Base-by-base conservation (phyloP, 1,139 yeast species). In the Suhomyces choctaworum region DNA sequence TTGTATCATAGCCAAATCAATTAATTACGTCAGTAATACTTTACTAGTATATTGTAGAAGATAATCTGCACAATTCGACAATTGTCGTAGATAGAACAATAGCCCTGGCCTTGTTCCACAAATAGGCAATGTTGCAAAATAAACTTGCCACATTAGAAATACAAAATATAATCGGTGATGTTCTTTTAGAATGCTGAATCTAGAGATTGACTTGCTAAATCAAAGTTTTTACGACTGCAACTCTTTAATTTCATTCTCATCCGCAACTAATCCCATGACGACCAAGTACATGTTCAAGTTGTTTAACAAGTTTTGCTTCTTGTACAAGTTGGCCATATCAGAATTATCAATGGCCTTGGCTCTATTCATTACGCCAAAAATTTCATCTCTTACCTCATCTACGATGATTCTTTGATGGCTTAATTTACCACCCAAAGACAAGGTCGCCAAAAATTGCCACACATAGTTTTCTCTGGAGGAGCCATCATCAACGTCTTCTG, bases 391-490 rank as follows among this genome's bases (percentile, higher is more conserved):
- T 15, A 89, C 92, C 58, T 90, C 97, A 60, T 89, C 97, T 33
- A 92, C 96, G 51, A 92, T 84, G 44, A 88, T 80, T 65, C 97
- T 80, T 71, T 92, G 97, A 61, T 90, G 97, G 51, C 84, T 88
- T 51, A 90, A 73, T 58, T 86, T 84, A 48, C 97, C 97, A 44
- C 96, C 94, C 45, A 92, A 71, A 0, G 97, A 94, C 42, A 92
- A 73, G 10, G 96, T 85, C 23, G 98, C 98, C 62, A 92, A 75
- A 56, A 92, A 90, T 66, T 92, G 97, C 98, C 98, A 92, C 31
- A 89, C 90, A 53, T 90, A 89, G 49, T 70, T 70, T 45, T 67
- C 73, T 38, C 64, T 60, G 2, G 64, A 54, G 0, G 95, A 78
- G 46, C 83, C 90, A 54, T 87, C 96, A 42, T 77, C 84, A 9